Evolutionary conservation across 2,329 filamentous ascomycete species (phyloP).

Genomic region (Claviceps humidiphila): DNA sequence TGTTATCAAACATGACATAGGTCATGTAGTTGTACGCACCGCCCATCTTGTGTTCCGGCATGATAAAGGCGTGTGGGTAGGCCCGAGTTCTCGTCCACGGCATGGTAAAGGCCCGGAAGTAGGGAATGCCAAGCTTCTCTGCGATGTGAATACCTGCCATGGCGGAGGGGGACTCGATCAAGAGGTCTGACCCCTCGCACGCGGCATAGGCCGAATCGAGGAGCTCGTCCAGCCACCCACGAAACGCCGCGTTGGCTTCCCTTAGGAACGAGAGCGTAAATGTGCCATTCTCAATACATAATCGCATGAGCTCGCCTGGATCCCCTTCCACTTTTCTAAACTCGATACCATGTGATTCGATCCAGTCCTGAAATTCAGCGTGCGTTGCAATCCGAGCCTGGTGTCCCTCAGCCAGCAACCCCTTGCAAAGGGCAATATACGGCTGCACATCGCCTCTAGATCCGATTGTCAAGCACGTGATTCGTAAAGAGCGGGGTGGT

Average conservation of each 20-base stretch:
- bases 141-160: conserved; percentile 98
- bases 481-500: conserved; percentile 60
- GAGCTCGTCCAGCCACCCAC: conserved; percentile 88
- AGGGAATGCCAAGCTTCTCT: conserved; percentile 81
- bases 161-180: conserved; percentile 90
- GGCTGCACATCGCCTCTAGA: conserved; percentile 94
- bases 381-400: conserved; percentile 81
- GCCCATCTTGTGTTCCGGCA: conserved; percentile 85
- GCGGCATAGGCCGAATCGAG: conserved; percentile 69
- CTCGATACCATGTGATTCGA: conserved; percentile 85
- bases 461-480: conserved; percentile 92
- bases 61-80: conserved; percentile 92
- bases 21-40: conserved; percentile 91
- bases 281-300: conserved; percentile 95
- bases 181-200: conserved; percentile 73
- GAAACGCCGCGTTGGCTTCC: conserved; percentile 77
- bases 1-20: conserved; percentile 90
- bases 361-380: conserved; percentile 76
- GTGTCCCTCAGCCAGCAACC: conserved; percentile 77
- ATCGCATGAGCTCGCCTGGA: conserved; percentile 83
- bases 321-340: conserved; percentile 83
- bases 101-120: conserved; percentile 97
- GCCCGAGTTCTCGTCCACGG: conserved; percentile 93
- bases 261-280: conserved; percentile 86
- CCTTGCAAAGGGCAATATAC: conserved; percentile 92